Evolutionary conservation across 345 rosid species (phyloP), one percentile per base, ranked within the genome.

Genomic region (Lepidium didymum): DNA sequence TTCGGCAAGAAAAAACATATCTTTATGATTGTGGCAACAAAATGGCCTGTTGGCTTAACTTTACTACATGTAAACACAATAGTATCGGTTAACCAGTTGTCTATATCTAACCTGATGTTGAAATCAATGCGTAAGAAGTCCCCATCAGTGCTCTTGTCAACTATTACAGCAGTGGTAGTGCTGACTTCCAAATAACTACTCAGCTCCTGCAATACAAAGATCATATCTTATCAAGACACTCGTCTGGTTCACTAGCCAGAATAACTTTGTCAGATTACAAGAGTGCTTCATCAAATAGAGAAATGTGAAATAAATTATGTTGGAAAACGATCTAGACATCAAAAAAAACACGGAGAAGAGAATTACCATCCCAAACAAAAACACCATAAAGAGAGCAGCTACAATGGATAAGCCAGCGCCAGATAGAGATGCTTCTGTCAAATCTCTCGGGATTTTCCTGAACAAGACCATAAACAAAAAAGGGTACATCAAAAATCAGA

Each of bases 381-480:
- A 83, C 77, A 95, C 27, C 94, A 95, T 95, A 62, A 81, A 14
- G 5, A 95, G 81, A 29, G 98, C 99, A 7, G 99, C 98, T 62
- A 84, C 43, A 35, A 95, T 83, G 9, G 99, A 95, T 67, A 95
- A 77, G 63, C 97, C 98, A 47, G 96, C 99, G 51, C 99, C 98
- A n/a, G 98, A 91, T 36, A 95, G 64, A 23, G 99, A 91, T 31
- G 99, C 96, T 86, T 91, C 99, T 0, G 99, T 95, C 86, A 95
- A 86, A 81, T 95, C 97, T 78, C 99, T 85, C 16, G 98, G 99
- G 43, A 91, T 95, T 89, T 95, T 95, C 89, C 99, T 95, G 86
- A 23, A 78, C 7, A 43, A 44, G 2, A 61, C 54, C 31, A 36
- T 1, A 11, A 8, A 7, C 1, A 10, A 42, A 44, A 35, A 12